A percentile compares a stretch with the other conserved stretches of the same genome.
Evolutionary conservation across 192 early-diverging fungal species (phyloP).

Genomic region (Coemansia umbellata): DNA sequence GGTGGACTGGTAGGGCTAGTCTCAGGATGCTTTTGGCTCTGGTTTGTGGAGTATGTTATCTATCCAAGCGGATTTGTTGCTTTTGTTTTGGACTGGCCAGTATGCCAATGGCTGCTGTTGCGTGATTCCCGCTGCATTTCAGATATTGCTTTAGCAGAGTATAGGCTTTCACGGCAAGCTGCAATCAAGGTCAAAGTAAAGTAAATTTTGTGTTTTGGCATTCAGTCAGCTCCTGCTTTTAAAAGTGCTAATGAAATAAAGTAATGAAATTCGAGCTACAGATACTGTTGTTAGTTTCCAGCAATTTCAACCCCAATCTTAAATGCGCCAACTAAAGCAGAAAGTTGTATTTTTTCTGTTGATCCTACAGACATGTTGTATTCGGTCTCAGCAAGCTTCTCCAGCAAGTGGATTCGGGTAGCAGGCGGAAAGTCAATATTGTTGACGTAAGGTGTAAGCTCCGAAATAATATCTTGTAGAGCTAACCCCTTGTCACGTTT

Average conservation of each 20-base stretch:
- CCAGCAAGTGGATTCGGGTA: conserved; percentile 66
- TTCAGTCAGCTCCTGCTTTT: neutral
- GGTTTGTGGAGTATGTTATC: conserved; percentile 10
- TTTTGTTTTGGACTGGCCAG: neutral
- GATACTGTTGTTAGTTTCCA: conserved; percentile 11
- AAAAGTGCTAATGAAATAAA: neutral
- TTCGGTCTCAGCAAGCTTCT: conserved; percentile 87
- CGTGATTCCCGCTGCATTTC: conserved; percentile 29
- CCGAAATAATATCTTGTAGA: conserved; percentile 84
- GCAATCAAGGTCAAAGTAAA: neutral
- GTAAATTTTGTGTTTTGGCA: neutral
- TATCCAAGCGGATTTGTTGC: conserved; percentile 12
- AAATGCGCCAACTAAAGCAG: conserved; percentile 83
- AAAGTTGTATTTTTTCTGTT: conserved; percentile 83
- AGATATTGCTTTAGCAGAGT: conserved; percentile 39
- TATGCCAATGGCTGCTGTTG: conserved; percentile 36
- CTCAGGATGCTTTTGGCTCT: conserved; percentile 22
- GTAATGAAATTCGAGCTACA: neutral
- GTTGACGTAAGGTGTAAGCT: conserved; percentile 64
- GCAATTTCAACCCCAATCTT: conserved; percentile 72
- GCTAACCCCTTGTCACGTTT: conserved; percentile 85
- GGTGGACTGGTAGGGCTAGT: conserved; percentile 18
- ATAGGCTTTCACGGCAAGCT: conserved; percentile 14
- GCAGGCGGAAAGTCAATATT: conserved; percentile 70
- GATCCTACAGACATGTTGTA: conserved; percentile 73